Evolutionary conservation across 2,329 filamentous ascomycete genomes (phyloP), one percentile per base, ranked within the genome.

Genomic region (Dactylellina drechsleri): DNA sequence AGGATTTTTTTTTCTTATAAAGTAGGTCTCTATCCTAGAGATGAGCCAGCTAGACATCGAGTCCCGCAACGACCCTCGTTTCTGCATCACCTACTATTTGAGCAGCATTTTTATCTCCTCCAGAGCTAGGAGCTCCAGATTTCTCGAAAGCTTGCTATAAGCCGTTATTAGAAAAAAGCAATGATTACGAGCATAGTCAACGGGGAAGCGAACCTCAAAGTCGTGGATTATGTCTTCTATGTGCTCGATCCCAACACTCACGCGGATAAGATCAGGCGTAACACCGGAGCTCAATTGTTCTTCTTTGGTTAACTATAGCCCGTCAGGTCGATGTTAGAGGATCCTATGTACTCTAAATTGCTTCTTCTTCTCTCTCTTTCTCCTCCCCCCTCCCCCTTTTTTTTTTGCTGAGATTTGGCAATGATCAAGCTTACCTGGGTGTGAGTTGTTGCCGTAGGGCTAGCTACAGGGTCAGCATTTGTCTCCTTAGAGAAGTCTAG

Each of bases 171-270:
- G 40, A 52, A 43, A 43, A 40, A 58, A 12, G 28, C 7, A 20
- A 15, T 43, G 6, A 20, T 12, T n/a, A 64, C 4, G 52, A 3
- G 28, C 15, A n/a, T 52, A 20, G 13, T 31, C 41, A 7, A 13
- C 20, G 15, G n/a, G 6, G 49, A 13, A 36, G 40, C 62, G 16
- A 67, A 74, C 70, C 70, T 74, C 50, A 61, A 98, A 97, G 83
- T 98, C 94, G 79, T 89, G 91, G 80, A 97, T 95, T 80, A 98
- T 97, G 81, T 98, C 94, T 84, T 97, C 93, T 81, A 98, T 96
- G 82, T 97, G 93, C 84, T 98, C 94, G 0, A 91, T 96, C 61
- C 94, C 94, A 72, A 97, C 93, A 0, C 93, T 97, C 80, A 98
- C 95, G 77, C 94, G 91, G 82, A 98, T 97, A 45, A 93, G 88